Percentiles rank a stretch among this genome's conserved stretches.
Evolutionary conservation across 2,329 filamentous ascomycete species (phyloP).

Genomic region (Epichloe elymi): DNA sequence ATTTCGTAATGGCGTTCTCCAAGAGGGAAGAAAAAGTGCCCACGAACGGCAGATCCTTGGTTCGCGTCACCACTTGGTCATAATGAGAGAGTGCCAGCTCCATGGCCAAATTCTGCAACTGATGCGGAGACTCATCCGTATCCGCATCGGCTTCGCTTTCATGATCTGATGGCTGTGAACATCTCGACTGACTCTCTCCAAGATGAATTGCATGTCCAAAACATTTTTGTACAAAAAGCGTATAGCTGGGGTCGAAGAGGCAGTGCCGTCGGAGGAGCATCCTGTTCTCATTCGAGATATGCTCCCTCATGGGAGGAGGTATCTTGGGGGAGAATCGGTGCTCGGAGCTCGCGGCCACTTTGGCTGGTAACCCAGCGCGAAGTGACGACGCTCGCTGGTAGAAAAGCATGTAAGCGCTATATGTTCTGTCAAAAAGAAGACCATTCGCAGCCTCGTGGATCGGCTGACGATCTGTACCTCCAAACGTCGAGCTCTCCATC

Average conservation of each 20-base stretch:
- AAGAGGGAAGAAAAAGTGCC: conserved; percentile 38
- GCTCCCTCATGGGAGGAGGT: conserved; percentile 32
- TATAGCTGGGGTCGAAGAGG: conserved; percentile 61
- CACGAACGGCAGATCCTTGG: conserved; percentile 55
- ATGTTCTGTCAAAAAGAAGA: conserved; percentile 49
- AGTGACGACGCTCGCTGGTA: conserved; percentile 71
- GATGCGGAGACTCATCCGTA: conserved; percentile 7
- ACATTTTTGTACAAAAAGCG: conserved; percentile 50
- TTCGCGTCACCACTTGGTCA: conserved; percentile 61
- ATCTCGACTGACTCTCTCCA: conserved; percentile 15
- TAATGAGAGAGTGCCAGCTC: conserved; percentile 49
- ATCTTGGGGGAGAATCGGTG: conserved; percentile 28
- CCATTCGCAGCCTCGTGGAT: conserved; percentile 29
- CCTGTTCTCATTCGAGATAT: conserved; percentile 61
- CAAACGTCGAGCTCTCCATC: conserved; percentile 68
- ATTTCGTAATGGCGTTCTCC: conserved; percentile 33
- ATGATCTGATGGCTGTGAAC: not conserved
- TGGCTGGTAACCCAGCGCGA: conserved; percentile 16
- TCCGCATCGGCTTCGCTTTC: not conserved
- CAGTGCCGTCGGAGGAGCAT: conserved; percentile 63
- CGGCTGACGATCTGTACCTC: conserved; percentile 45
- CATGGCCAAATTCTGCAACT: conserved; percentile 36
- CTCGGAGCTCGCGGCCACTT: not conserved
- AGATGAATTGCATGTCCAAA: conserved; percentile 42
- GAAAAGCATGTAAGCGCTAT: conserved; percentile 96